Conservation (phyloP, 352 stramenopile genomes). For the Phytophthora pinifolia region DNA sequence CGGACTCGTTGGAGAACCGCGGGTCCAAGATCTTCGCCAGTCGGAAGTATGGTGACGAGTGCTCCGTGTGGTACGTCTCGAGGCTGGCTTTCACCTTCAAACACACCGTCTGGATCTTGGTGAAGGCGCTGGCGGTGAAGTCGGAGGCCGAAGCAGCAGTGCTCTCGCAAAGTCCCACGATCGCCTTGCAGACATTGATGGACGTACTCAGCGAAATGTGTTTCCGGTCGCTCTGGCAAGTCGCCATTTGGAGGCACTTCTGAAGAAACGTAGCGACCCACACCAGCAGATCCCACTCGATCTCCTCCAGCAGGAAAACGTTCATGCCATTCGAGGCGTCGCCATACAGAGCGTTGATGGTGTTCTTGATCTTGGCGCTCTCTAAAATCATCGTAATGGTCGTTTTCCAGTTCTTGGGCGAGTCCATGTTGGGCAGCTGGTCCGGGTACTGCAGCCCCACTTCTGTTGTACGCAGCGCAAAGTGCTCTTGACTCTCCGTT, state of each 20-base stretch:
- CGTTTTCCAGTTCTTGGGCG: constrained; percentile 66
- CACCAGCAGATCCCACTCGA: constrained; percentile 76
- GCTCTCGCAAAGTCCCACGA: constrained; percentile 73
- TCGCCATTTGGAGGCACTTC: constrained; percentile 80
- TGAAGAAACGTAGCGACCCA: constrained; percentile 74
- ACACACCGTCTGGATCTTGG: constrained; percentile 75
- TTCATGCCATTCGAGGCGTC: constrained; percentile 71
- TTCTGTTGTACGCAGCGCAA: constrained; percentile 65
- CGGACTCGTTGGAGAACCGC: constrained; percentile 78
- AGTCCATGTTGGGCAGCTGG: constrained; percentile 67
- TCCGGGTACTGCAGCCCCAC: constrained; percentile 66
- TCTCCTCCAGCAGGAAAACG: constrained; percentile 74
- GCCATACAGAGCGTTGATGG: constrained; percentile 68
- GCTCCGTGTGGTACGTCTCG: constrained; percentile 67
- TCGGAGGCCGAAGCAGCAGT: constrained; percentile 62
- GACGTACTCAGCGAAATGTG: constrained; percentile 82
- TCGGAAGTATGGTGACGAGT: constrained; percentile 70
- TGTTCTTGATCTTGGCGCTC: constrained; percentile 72
- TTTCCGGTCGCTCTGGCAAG: constrained; percentile 75
- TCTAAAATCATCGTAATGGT: constrained; percentile 79
- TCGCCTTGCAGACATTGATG: constrained; percentile 80
- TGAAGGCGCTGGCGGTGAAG: constrained; percentile 49
- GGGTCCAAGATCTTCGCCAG: constrained; percentile 79
- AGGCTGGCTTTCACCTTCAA: constrained; percentile 74
- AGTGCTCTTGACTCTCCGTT: constrained; percentile 75